phyloP scores from a whole-genome alignment of 768 basidiomycete genomes.

The Leucocoprinus sp. region DNA sequence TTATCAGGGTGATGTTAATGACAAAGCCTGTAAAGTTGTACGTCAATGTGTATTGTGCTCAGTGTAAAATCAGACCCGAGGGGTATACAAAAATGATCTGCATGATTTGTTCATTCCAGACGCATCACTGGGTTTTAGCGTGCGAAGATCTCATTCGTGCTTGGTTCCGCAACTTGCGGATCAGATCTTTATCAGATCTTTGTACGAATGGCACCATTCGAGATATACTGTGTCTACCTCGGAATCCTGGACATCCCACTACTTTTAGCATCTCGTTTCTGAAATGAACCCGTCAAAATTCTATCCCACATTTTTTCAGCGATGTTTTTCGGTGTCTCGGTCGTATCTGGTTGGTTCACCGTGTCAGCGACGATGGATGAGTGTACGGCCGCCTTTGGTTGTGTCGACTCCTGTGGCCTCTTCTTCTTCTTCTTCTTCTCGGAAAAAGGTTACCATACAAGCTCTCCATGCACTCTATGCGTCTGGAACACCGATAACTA shows the following conservation, averaged over 20 bases:
- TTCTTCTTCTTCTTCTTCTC: slow-evolving; percentile 23
- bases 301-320: slow-evolving; percentile 1
- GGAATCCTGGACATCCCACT: not conserved
- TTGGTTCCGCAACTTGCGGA: slow-evolving; percentile 2
- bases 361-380: slow-evolving; percentile 25
- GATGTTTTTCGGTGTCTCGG: slow-evolving; percentile 1
- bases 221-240: too few relatives aligned
- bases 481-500: slow-evolving; percentile 68
- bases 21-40: too few relatives aligned
- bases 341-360: not conserved
- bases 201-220: not conserved
- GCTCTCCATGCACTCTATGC: slow-evolving; percentile 53
- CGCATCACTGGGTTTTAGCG: too few relatives aligned
- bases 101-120: too few relatives aligned
- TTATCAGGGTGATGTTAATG: too few relatives aligned
- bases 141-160: too few relatives aligned
- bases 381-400: slow-evolving; percentile 23
- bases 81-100: too few relatives aligned
- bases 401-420: not conserved
- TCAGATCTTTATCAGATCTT: too few relatives aligned
- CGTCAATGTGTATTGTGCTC: too few relatives aligned
- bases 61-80: too few relatives aligned
- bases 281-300: not conserved
- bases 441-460: slow-evolving; percentile 85
- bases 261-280: not conserved